Conservation (phyloP, 306 rosid genomes). For the Prunus fruticosa region DNA sequence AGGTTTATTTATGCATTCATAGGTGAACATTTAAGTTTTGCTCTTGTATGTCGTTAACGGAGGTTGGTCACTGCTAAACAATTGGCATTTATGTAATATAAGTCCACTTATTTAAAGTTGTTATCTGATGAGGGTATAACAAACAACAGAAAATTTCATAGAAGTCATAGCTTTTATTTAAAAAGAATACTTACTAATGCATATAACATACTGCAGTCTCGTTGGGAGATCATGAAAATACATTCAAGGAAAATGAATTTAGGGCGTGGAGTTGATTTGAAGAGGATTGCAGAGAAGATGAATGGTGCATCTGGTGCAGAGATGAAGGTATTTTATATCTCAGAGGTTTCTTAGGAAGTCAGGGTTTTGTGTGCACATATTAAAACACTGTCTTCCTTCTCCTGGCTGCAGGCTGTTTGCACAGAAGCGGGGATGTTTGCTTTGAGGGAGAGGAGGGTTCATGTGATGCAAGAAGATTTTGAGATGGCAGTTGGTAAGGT, state of each 20-base stretch:
- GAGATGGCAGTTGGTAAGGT: conserved; percentile 99
- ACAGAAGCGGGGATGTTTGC: conserved; percentile 99
- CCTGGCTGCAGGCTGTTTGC: conserved; percentile 77
- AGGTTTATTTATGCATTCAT: background rate
- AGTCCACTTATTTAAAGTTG: no score
- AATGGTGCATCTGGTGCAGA: conserved; percentile 99
- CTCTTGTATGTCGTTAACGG: background rate
- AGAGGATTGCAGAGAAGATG: conserved; percentile 98
- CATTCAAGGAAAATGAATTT: conserved; percentile 99
- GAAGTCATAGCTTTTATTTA: no score
- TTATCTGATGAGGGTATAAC: no score
- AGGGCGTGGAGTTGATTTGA: conserved; percentile 97
- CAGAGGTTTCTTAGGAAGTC: background rate
- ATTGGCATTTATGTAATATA: background rate
- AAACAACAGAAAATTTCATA: no score
- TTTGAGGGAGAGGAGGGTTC: conserved; percentile 92
- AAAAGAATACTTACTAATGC: background rate
- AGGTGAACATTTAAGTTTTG: background rate
- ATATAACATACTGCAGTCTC: conserved; percentile 60
- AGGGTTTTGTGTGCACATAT: background rate
- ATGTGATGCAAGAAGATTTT: conserved; percentile 93
- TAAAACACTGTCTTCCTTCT: background rate
- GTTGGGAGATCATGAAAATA: conserved; percentile 84
- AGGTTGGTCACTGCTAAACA: background rate
- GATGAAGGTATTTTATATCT: conserved; percentile 61